Base-by-base conservation (phyloP, 148 eudicot genomes). In the Chenopodium suecicum region DNA sequence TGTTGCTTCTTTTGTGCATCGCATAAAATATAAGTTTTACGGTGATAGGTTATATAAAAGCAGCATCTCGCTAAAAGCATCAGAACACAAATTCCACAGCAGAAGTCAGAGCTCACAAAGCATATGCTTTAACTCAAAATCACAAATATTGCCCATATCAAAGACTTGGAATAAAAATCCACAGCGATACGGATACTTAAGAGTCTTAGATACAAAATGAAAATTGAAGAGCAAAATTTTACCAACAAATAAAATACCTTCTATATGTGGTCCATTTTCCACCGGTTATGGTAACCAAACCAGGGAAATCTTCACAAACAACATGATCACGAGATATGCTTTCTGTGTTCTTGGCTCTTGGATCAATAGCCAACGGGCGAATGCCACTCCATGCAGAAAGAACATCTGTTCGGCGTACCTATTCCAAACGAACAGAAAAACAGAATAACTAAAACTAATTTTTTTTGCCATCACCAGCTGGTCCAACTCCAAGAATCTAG, bases 351-450 rank as follows among this genome's bases (percentile, higher is more conserved):
- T 94, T 95, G 56, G 99, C 98, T 74, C 76, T 93, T 72, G 99
- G 99, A 84, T 95, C 99, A 80, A 83, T 88, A n/a, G 99, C 99
- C 89, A 95, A 81, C 70, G 99, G 99, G 11, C 99, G 94, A 74
- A 95, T 95, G 79, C 99, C 99, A 87, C 99, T 95, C 99, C 99
- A 95, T 70, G 99, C 99, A 74, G 99, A 95, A 81, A 95, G 94
- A 73, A 95, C 99, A 90, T 95, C 99, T 72, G 81, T 84, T 58
- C 99, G 94, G 31, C 99, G 93, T 48, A 95, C 99, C 99, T 95
- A 76, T 73, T 7, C 60, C 60, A 56, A 56, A 64, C 41, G 31
- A 64, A 67, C 29, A 66, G 52, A 67, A 44, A 66, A 60, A 81
- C 17, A 50, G 25, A 2, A 77, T 63, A 47, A 50, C 70, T 12